A percentile compares a stretch with the other conserved stretches of the same genome.
Conservation (phyloP, 805 yeast genomes). For the Candida broadrunensis region DNA sequence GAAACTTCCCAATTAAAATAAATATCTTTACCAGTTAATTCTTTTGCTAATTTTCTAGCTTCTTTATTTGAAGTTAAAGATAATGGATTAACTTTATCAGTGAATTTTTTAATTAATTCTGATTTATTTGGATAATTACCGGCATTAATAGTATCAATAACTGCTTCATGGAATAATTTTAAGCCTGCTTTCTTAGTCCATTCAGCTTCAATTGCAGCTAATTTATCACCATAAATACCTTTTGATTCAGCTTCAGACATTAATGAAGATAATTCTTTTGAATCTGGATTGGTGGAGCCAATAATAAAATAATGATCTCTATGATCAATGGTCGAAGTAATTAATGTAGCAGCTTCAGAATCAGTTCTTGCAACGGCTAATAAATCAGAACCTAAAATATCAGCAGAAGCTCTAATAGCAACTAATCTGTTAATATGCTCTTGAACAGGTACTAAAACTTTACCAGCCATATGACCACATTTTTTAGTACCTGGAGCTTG, state of each 20-base stretch:
- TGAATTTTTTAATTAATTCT: constrained; percentile 62
- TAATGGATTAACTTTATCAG: constrained; percentile 67
- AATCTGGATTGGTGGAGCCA: constrained; percentile 85
- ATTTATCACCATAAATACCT: constrained; percentile 69
- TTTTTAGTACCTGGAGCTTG: constrained; percentile 99
- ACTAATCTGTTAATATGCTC: constrained; percentile 94
- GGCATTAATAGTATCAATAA: constrained; percentile 71
- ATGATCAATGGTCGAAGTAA: constrained; percentile 90
- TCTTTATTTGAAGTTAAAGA: constrained; percentile 73
- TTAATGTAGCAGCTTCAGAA: constrained; percentile 94
- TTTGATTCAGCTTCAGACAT: constrained; percentile 77
- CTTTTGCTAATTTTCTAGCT: constrained; percentile 72
- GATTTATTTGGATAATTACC: constrained; percentile 60
- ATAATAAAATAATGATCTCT: constrained; percentile 91
- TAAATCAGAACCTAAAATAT: constrained; percentile 83
- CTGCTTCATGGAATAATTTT: constrained; percentile 88
- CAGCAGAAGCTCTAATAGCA: constrained; percentile 94
- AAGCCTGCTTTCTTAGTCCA: constrained; percentile 84
- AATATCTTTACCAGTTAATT: constrained; percentile 75
- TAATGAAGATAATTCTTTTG: constrained; percentile 69
- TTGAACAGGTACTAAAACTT: constrained; percentile 94
- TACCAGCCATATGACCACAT: constrained; percentile 99
- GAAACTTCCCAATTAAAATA: constrained; percentile 94
- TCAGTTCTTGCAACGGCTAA: constrained; percentile 93
- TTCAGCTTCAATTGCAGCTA: constrained; percentile 71